phyloP scores from a whole-genome alignment of 805 yeast species.

The Saccharomycopsis schoenii region DNA sequence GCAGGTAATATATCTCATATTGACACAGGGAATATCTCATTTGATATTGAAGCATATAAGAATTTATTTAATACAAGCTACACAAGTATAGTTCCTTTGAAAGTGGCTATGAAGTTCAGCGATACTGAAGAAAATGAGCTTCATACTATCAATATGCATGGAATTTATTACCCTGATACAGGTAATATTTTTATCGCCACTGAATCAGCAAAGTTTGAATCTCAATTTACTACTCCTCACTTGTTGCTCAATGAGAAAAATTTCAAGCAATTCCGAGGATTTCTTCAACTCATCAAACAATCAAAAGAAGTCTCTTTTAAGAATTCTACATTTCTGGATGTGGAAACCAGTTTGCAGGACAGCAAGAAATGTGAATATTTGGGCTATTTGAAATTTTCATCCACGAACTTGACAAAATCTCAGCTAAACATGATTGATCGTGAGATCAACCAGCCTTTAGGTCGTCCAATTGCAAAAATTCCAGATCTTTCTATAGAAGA shows the following conservation, averaged over 20 bases:
- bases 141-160: slow-evolving; percentile 42
- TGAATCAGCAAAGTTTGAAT: slow-evolving; percentile 53
- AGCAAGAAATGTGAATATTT: slow-evolving; percentile 56
- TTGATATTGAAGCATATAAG: slow-evolving; percentile 3
- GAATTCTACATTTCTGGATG: neutral
- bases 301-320: neutral
- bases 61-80: slow-evolving; percentile 10
- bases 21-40: slow-evolving; percentile 23
- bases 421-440: slow-evolving; percentile 57
- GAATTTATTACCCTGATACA: slow-evolving; percentile 54
- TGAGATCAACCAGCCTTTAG: slow-evolving; percentile 66
- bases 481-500: slow-evolving; percentile 48
- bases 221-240: slow-evolving; percentile 54
- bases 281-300: neutral
- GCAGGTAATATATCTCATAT: slow-evolving; percentile 28
- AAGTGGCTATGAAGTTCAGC: neutral
- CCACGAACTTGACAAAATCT: slow-evolving; percentile 42
- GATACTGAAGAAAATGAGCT: slow-evolving; percentile 40
- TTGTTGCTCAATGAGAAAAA: slow-evolving; percentile 31
- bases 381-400: slow-evolving; percentile 54
- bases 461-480: slow-evolving; percentile 54
- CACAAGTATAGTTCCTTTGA: slow-evolving; percentile 20
- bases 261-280: slow-evolving; percentile 15
- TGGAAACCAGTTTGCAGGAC: neutral
- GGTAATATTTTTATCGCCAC: slow-evolving; percentile 55